Evolutionary conservation across 164 flowering plant species (phyloP), one percentile per base, ranked within the genome.

Genomic region (Buxus sempervirens): DNA sequence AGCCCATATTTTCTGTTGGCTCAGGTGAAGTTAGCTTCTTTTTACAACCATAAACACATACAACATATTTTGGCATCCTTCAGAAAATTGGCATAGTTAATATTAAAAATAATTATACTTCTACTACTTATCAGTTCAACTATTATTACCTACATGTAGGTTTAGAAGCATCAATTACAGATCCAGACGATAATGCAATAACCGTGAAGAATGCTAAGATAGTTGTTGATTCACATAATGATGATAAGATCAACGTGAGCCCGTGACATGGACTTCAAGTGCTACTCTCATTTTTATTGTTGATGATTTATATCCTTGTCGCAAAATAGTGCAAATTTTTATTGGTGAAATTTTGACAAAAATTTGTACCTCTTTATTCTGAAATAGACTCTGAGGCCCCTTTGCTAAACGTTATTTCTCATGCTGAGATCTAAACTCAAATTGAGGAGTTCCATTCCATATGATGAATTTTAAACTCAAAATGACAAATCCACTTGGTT

Each of bases 241-340:
- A 79, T 57, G 76, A 82, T 38, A 82, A 72, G 78, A 75, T 88
- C 20, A 82, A 84, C 67, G 96, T 90, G 65, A 83, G 85, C 48
- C 20, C 58, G 18, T 65, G 26, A 41, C 28, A 65, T 32, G 28
- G 54, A 65, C 19, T 56, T 41, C 10, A 0, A 28, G 22, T 18
- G 3, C 6, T 18, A 70, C 5, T 53, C n/a, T 61, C n/a, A 38
- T 49, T 54, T 58, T 41, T 13, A 16, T 22, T 24, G 38, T 28
- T 9, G 9, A 25, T 22, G 4, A 22, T 57, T 24, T 0, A 9
- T 25, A 49, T 48, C 27, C 9, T 14, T 28, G n/a, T 20, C 2
- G 51, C 51, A 45, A 45, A 45, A 45, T 45, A 10, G 13, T 5
- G 51, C 14, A 15, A 10, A 10, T 45, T 4, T 45, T 10, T 6